phyloP scores from a whole-genome alignment of 225 moss, liverwort and hornwort genomes.

The Rhytidiadelphus loreus region DNA sequence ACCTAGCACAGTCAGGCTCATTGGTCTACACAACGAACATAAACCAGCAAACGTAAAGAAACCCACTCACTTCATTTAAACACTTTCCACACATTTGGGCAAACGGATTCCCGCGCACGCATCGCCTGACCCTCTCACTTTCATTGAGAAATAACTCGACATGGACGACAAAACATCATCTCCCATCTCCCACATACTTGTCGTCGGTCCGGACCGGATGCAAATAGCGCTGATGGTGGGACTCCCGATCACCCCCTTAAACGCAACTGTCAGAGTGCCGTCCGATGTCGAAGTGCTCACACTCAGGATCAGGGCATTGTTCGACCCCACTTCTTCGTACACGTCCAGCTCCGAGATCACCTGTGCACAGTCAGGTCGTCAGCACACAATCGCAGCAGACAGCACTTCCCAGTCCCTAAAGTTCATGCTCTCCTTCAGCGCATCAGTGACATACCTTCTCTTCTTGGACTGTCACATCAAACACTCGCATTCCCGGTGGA shows the following conservation, averaged over 20 bases:
- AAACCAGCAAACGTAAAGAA: too few relatives aligned
- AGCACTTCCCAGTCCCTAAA: background rate
- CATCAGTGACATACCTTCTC: constrained; percentile 45
- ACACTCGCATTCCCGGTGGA: constrained; percentile 91
- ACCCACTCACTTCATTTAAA: background rate
- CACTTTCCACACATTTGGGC: background rate
- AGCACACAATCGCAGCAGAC: background rate
- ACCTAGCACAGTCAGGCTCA: background rate
- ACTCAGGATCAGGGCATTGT: constrained; percentile 66
- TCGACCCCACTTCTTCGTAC: constrained; percentile 87
- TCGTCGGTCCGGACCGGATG: constrained; percentile 46
- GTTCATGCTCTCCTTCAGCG: background rate
- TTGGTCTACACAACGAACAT: background rate
- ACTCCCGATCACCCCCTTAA: constrained; percentile 72
- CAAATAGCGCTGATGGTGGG: constrained; percentile 77
- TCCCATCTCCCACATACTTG: constrained; percentile 2
- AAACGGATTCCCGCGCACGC: background rate
- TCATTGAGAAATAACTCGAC: background rate
- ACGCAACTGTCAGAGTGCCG: constrained; percentile 47
- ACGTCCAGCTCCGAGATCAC: constrained; percentile 79
- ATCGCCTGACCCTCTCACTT: background rate
- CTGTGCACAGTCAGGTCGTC: constrained; percentile 12
- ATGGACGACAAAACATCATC: background rate
- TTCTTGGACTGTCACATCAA: constrained; percentile 76
- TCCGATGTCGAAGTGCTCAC: constrained; percentile 37